Percentiles rank a stretch among this genome's conserved stretches.
phyloP scores from a whole-genome alignment of 129 eudicot genomes.

The Lonicera japonica region DNA sequence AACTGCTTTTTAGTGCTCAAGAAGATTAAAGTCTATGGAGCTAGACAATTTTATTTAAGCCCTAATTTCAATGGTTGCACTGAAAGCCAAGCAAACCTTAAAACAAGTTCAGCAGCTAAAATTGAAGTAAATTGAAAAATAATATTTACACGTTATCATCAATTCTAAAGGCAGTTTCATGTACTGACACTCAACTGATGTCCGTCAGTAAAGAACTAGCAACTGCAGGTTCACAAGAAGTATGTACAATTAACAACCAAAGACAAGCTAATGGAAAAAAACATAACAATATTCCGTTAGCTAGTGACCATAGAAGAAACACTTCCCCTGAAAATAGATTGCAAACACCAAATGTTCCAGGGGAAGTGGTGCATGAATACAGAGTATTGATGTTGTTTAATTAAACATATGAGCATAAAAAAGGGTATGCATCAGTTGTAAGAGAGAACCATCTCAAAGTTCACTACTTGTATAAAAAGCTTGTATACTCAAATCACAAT shows the following conservation, averaged over 20 bases:
- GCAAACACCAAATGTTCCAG: background rate
- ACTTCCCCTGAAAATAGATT: background rate
- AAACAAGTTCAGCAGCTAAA: no score
- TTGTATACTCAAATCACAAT: background rate
- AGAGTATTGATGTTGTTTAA: background rate
- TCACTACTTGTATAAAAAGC: background rate
- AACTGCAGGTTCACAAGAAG: background rate
- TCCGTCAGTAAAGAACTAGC: background rate
- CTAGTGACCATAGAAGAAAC: no score
- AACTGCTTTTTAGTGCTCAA: no score
- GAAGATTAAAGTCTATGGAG: no score
- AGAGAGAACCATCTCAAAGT: background rate
- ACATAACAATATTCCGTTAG: no score
- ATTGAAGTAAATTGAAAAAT: no score
- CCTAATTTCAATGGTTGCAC: no score
- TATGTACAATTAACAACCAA: background rate
- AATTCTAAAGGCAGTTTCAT: no score
- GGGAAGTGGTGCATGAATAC: background rate
- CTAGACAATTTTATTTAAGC: no score
- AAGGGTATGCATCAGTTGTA: background rate
- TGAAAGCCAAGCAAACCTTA: no score
- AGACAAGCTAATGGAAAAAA: background rate
- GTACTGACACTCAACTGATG: background rate
- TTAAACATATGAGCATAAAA: no score
- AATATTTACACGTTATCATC: no score